These are phyloP conservation scores for Datisca glomerata DNA, from an alignment of 306 rosid species.

Conservation along the genomic window DNA sequence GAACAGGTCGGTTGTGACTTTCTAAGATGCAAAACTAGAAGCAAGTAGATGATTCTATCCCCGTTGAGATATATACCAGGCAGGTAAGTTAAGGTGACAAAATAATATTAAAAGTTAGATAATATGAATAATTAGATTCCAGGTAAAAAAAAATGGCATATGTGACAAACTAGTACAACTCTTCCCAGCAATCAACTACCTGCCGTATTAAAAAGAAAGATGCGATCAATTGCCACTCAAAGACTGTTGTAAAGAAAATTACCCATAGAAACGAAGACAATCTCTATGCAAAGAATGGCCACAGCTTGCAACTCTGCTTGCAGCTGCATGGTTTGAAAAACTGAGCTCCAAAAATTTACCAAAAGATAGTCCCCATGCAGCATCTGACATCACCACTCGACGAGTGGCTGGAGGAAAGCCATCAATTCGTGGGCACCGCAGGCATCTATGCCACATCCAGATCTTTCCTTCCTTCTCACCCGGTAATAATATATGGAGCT, in stretches of 20 bases:
- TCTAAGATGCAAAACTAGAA: no score
- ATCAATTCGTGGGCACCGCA: slow-evolving; percentile 73
- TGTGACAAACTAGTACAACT: no score
- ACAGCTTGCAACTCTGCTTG: slow-evolving; percentile 97
- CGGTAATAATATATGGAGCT: slow-evolving; percentile 52
- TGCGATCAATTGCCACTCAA: no score
- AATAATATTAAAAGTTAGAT: no score
- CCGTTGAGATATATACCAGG: no score
- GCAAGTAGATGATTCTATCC: no score
- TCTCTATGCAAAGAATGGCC: slow-evolving; percentile 98
- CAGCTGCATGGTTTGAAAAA: slow-evolving; percentile 97
- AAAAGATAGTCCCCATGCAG: slow-evolving; percentile 98
- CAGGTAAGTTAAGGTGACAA: no score
- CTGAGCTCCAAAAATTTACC: slow-evolving; percentile 99
- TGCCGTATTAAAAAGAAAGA: no score
- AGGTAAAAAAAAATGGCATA: no score
- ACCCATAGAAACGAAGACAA: slow-evolving; percentile 98
- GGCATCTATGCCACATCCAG: slow-evolving; percentile 99
- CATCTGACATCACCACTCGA: slow-evolving; percentile 94
- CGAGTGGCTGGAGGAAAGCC: slow-evolving; percentile 97
- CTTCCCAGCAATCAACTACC: no score
- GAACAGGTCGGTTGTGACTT: no score
- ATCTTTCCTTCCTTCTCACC: slow-evolving; percentile 95
- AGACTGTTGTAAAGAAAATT: slow-evolving; percentile 12
- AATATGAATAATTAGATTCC: no score